Base-by-base conservation (phyloP, 257 asterid species). In the Coffea canephora region DNA sequence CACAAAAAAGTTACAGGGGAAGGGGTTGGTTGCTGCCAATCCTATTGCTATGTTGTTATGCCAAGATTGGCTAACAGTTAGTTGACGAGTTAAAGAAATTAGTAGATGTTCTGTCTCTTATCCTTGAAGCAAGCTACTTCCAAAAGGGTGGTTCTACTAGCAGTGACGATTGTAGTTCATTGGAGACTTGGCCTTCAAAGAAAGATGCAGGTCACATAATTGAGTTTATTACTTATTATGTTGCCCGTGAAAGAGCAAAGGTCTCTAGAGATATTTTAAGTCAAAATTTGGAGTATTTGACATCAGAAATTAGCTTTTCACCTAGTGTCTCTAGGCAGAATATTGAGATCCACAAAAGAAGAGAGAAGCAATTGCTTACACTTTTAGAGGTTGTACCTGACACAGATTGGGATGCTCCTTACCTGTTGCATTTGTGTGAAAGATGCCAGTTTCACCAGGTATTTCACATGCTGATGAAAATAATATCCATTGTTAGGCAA, bases 381-480 rank as follows among this genome's bases (percentile, higher is more conserved):
- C 88, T 95, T 80, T 86, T 93, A 81, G 88, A 91, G 86, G 96
- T 81, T 52, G 88, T 90, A 82, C 97, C 97, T 59, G 88, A 79
- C 77, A 80, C 87, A 80, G 91, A 89, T 77, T 93, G 97, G 99
- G 97, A 95, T 86, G 89, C 93, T 77, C 83, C 87, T 18, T 85
- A 89, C 85, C 81, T 95, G 85, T 88, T 92, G 82, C 83, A 84
- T 85, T 78, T 93, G 83, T 91, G 94, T 71, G 94, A 84, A 84
- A 87, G 88, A 82, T 90, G 90, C 83, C 91, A 89, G 83, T 92
- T 92, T 91, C 92, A 93, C 82, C 93, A 91, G 98, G 99, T 95
- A 87, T 68, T 79, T 61, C n/a, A 16, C 36, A n/a, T 45, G 78
- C 73, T 31, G 61, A 70, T 57, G 49, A 39, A 49, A 69, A 15